phyloP scores from a whole-genome alignment of 345 rosid genomes.

The Arabidopsis arenosa region DNA sequence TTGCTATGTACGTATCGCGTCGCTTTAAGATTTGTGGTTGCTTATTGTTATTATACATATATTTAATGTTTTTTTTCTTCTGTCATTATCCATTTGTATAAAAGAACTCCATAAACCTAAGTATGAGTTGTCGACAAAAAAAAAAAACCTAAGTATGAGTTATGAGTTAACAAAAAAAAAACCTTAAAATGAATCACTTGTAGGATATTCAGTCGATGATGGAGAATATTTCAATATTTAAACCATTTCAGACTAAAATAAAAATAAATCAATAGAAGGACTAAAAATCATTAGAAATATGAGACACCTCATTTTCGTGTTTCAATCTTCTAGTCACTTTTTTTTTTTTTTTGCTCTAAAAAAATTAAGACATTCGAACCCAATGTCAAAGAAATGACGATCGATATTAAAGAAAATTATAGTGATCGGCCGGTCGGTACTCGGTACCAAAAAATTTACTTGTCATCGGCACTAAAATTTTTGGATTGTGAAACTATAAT shows the following conservation, averaged over 20 bases:
- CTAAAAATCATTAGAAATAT: neutral
- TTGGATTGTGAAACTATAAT: neutral
- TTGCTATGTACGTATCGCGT: conserved; percentile 20
- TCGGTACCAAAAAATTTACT: too few species aligned
- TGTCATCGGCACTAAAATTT: neutral
- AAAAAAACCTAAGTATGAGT: too few species aligned
- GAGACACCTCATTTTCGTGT: neutral
- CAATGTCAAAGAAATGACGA: too few species aligned
- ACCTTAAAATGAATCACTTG: neutral
- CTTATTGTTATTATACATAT: neutral
- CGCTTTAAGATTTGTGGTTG: conserved; percentile 8
- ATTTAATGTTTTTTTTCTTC: neutral
- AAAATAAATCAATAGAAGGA: neutral
- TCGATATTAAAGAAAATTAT: too few species aligned
- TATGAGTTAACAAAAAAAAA: too few species aligned
- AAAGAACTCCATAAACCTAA: conserved; percentile 23
- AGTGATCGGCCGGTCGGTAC: too few species aligned
- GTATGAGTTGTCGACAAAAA: neutral
- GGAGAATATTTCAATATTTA: neutral
- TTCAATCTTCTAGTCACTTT: too few species aligned
- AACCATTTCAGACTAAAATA: neutral
- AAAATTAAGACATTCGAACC: too few species aligned
- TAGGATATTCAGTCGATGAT: conserved; percentile 34
- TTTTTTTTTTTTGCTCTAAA: too few species aligned
- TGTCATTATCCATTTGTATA: conserved; percentile 29